These are phyloP conservation scores for Claviceps monticola DNA, from an alignment of 2,329 filamentous ascomycete genomes.

Conservation along the genomic window DNA sequence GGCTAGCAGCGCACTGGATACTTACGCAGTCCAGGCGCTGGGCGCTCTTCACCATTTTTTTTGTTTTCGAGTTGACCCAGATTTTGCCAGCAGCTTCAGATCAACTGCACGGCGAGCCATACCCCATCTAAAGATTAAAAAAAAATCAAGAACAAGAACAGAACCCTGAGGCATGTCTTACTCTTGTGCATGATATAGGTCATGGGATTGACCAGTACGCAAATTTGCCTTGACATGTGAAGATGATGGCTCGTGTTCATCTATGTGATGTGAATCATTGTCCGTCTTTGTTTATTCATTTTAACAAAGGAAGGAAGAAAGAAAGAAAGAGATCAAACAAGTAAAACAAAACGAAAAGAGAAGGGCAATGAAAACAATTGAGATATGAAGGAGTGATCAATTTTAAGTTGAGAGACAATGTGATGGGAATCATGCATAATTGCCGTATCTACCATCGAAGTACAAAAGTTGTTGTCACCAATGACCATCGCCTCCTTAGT, in stretches of 20 bases:
- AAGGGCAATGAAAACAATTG: too few relatives aligned
- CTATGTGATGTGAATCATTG: too few relatives aligned
- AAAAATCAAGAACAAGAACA: constrained; percentile 21
- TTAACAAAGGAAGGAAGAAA: too few relatives aligned
- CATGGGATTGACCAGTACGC: neutral
- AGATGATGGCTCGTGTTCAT: neutral
- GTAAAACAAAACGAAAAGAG: too few relatives aligned
- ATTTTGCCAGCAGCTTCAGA: constrained; percentile 17
- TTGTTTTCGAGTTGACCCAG: constrained; percentile 24
- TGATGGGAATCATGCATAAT: too few relatives aligned
- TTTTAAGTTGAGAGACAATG: too few relatives aligned
- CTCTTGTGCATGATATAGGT: neutral
- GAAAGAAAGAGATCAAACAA: too few relatives aligned
- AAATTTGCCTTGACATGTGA: neutral
- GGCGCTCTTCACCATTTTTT: constrained; percentile 15
- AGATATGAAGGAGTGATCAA: too few relatives aligned
- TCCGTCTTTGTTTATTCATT: too few relatives aligned
- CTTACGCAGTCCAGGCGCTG: constrained; percentile 11
- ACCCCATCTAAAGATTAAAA: constrained; percentile 15
- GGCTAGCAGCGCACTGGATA: constrained; percentile 24
- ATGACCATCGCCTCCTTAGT: too few relatives aligned
- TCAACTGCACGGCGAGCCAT: constrained; percentile 17
- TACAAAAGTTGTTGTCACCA: too few relatives aligned
- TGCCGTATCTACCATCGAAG: too few relatives aligned
- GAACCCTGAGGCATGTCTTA: constrained; percentile 21